Percentiles rank a stretch among this genome's conserved stretches.
Evolutionary conservation across 2,329 filamentous ascomycete genomes (phyloP).

Genomic region (Alternaria sp.): DNA sequence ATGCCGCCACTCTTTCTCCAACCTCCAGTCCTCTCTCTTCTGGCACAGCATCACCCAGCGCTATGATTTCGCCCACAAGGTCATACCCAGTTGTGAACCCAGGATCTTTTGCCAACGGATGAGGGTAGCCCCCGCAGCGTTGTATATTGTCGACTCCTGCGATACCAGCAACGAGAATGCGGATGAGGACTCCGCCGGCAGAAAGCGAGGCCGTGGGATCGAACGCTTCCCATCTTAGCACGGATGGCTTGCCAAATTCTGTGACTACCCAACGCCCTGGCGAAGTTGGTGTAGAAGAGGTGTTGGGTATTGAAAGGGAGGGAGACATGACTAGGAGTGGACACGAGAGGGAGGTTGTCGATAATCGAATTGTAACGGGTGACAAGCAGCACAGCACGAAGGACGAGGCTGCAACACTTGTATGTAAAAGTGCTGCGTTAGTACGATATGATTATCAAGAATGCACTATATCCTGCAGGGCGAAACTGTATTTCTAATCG

Average conservation of each 20-base stretch:
- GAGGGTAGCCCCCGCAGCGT: constrained; percentile 19
- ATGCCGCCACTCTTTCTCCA: constrained; percentile 13
- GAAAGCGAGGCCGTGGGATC: constrained; percentile 11
- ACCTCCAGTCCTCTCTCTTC: constrained; percentile 2
- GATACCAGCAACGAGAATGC: constrained; percentile 19
- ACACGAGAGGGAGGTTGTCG: neutral
- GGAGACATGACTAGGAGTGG: constrained; percentile 6
- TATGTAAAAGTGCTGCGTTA: too few species aligned
- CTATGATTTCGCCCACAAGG: constrained; percentile 18
- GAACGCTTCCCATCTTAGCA: constrained; percentile 15
- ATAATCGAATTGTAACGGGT: neutral
- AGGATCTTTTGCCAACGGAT: constrained; percentile 2
- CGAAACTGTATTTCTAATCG: neutral
- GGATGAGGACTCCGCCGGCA: constrained; percentile 12
- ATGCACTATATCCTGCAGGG: neutral
- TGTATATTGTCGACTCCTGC: constrained; percentile 21
- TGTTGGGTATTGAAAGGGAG: constrained; percentile 7
- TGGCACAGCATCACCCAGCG: constrained; percentile 5
- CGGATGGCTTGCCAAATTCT: constrained; percentile 15
- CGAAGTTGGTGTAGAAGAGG: constrained; percentile 9
- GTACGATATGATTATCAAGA: too few species aligned
- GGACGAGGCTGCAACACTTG: neutral
- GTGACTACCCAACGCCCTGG: constrained; percentile 18
- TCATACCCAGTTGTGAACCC: constrained; percentile 22
- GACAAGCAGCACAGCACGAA: neutral